Percentiles rank a stretch among this genome's conserved stretches.
Conservation (phyloP, 2,329 filamentous ascomycete genomes). For the Ciborinia camelliae region DNA sequence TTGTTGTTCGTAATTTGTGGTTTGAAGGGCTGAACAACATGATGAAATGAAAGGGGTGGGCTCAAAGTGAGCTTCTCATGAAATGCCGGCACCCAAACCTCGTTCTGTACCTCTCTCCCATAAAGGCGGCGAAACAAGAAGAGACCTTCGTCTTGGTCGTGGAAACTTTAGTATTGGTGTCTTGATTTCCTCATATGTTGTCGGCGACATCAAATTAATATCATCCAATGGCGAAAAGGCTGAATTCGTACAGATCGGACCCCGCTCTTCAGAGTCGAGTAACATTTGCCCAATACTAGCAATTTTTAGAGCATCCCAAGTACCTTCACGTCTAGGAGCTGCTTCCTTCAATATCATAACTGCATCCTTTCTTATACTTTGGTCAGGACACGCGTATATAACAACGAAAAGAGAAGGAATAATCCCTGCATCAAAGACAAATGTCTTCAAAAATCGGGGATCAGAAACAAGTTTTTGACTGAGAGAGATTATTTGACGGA, state of each 20-base stretch:
- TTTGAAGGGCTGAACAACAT: not conserved
- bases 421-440: slow-evolving; percentile 30
- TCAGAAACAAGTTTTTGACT: slow-evolving; percentile 19
- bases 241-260: slow-evolving; percentile 11
- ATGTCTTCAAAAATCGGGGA: slow-evolving; percentile 25
- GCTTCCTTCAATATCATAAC: slow-evolving; percentile 22
- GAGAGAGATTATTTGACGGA: slow-evolving; percentile 25
- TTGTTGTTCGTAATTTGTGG: too few species aligned
- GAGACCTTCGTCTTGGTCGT: slow-evolving; percentile 14
- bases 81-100: not conserved
- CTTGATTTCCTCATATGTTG: slow-evolving; percentile 4
- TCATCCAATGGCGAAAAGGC: slow-evolving; percentile 1
- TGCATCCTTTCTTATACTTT: slow-evolving; percentile 24
- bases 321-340: slow-evolving; percentile 25
- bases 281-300: slow-evolving; percentile 22
- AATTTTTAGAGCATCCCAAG: slow-evolving; percentile 26
- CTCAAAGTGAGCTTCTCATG: not conserved
- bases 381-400: slow-evolving; percentile 22
- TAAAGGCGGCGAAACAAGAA: slow-evolving; percentile 17
- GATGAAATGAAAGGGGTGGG: not conserved
- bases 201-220: slow-evolving; percentile 13
- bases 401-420: slow-evolving; percentile 28
- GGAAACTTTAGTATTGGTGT: slow-evolving; percentile 12
- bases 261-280: slow-evolving; percentile 13
- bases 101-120: slow-evolving; percentile 8